Conservation (phyloP, 2,329 filamentous ascomycete genomes). For the Fusarium albosuccineum region DNA sequence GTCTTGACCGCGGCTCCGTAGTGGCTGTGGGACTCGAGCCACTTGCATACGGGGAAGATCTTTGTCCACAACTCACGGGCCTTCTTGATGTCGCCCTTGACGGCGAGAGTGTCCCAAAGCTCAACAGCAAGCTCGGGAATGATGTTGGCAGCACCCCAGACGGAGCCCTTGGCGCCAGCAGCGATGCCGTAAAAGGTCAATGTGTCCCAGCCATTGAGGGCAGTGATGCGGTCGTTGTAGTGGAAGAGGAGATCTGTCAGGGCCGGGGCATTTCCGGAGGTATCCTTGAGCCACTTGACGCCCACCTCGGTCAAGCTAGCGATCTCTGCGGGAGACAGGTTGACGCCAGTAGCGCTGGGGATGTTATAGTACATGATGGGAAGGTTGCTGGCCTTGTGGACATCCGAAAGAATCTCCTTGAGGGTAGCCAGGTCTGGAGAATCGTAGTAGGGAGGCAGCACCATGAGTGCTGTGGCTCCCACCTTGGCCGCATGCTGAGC, state of each 20-base stretch:
- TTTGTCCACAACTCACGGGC: slow-evolving; percentile 62
- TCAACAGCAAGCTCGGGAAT: slow-evolving; percentile 62
- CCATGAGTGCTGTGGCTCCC: slow-evolving; percentile 59
- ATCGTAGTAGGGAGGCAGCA: slow-evolving; percentile 65
- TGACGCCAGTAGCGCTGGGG: slow-evolving; percentile 60
- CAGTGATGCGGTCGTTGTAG: slow-evolving; percentile 54
- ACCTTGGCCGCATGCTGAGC: slow-evolving; percentile 51
- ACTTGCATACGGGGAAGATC: slow-evolving; percentile 64
- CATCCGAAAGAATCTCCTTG: slow-evolving; percentile 55
- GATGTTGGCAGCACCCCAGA: slow-evolving; percentile 65
- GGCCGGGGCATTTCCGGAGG: slow-evolving; percentile 63
- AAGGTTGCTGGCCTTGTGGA: slow-evolving; percentile 55
- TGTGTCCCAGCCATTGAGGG: slow-evolving; percentile 67
- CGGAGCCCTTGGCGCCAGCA: slow-evolving; percentile 62
- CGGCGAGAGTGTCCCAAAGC: slow-evolving; percentile 59
- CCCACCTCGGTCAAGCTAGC: slow-evolving; percentile 59
- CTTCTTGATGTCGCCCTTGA: slow-evolving; percentile 55
- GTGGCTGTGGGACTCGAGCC: slow-evolving; percentile 60
- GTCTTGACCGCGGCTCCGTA: slow-evolving; percentile 64
- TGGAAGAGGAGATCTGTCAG: slow-evolving; percentile 63
- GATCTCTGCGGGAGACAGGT: slow-evolving; percentile 56
- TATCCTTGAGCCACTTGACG: slow-evolving; percentile 65
- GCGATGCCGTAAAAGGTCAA: slow-evolving; percentile 66
- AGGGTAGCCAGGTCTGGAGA: slow-evolving; percentile 53
- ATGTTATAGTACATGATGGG: slow-evolving; percentile 67